A percentile compares a stretch with the other conserved stretches of the same genome.
These are phyloP conservation scores for Asterophora lycoperdoides DNA, from an alignment of 768 basidiomycete genomes.

Conservation along the genomic window DNA sequence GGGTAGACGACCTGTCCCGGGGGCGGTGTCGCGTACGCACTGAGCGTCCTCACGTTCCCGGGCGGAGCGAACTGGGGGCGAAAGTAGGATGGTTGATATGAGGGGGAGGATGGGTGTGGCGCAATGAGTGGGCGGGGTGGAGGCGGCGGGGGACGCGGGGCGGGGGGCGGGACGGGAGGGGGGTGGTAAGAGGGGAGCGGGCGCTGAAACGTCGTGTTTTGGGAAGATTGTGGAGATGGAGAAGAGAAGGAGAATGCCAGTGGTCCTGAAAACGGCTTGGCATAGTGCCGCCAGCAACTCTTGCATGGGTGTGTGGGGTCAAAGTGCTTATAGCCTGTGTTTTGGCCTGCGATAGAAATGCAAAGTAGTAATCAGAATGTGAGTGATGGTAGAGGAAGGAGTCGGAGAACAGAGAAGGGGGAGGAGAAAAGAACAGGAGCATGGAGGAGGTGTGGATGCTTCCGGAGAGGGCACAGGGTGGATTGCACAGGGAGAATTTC, in stretches of 20 bases:
- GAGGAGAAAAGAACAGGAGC: too few species aligned
- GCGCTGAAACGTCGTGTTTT: constrained; percentile 29
- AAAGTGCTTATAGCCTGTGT: constrained; percentile 67
- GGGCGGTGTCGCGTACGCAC: constrained; percentile 23
- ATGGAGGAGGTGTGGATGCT: too few species aligned
- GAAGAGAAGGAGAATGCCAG: constrained; percentile 45
- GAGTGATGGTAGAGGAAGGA: too few species aligned
- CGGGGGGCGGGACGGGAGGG: background rate
- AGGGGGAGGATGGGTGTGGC: constrained; percentile 3
- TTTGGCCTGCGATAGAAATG: constrained; percentile 67
- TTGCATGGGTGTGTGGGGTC: constrained; percentile 67
- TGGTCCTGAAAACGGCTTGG: constrained; percentile 56
- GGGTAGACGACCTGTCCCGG: constrained; percentile 43
- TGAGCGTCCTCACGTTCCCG: constrained; percentile 1
- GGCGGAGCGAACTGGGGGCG: background rate
- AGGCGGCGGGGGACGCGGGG: background rate
- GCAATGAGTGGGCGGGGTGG: background rate
- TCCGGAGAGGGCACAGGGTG: too few species aligned
- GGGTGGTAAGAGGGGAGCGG: constrained; percentile 27
- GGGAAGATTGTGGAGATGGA: constrained; percentile 1
- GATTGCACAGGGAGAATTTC: too few species aligned
- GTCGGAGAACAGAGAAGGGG: too few species aligned
- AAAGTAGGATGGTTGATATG: background rate
- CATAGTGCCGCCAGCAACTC: constrained; percentile 72
- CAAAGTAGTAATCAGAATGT: too few species aligned